phyloP scores from a whole-genome alignment of 2,329 filamentous ascomycete species.

The Beauveria bassiana region DNA sequence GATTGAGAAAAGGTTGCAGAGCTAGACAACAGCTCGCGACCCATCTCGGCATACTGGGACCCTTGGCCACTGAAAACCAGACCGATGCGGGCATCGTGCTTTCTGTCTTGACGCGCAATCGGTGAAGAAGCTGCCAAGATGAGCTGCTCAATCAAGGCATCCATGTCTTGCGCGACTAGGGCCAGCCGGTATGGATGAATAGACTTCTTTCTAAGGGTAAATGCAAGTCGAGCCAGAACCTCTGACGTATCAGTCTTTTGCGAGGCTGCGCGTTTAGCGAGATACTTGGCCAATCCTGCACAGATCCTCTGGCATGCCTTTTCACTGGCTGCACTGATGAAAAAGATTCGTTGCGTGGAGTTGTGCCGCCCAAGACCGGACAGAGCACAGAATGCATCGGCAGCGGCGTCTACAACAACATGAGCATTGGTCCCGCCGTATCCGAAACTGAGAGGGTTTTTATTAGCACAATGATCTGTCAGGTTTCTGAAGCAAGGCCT shows the following conservation, averaged over 20 bases:
- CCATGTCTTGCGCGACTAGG: conserved; percentile 14
- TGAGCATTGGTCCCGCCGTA: conserved; percentile 7
- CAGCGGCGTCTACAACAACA: background rate
- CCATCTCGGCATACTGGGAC: conserved; percentile 24
- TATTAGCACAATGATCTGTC: background rate
- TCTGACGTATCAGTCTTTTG: background rate
- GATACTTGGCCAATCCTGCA: conserved; percentile 13
- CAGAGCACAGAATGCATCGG: background rate
- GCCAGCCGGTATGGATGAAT: conserved; percentile 11
- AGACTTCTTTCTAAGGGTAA: conserved; percentile 10
- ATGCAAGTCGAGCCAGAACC: conserved; percentile 13
- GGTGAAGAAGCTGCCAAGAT: conserved; percentile 1
- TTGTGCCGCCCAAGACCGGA: background rate
- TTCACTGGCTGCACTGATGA: conserved; percentile 17
- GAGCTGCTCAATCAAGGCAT: conserved; percentile 12
- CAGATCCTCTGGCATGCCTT: conserved; percentile 15
- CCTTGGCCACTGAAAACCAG: conserved; percentile 27
- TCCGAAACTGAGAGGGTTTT: background rate
- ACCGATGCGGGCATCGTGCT: conserved; percentile 3
- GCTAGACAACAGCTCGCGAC: conserved; percentile 19
- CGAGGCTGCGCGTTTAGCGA: conserved; percentile 3
- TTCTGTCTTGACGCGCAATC: conserved; percentile 11
- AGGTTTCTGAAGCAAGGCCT: background rate
- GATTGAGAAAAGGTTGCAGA: conserved; percentile 23
- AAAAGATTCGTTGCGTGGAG: conserved; percentile 10